A percentile compares a stretch with the other conserved stretches of the same genome.
phyloP scores from a whole-genome alignment of 2,329 filamentous ascomycete genomes.

The Tolypocladium ophioglossoides region DNA sequence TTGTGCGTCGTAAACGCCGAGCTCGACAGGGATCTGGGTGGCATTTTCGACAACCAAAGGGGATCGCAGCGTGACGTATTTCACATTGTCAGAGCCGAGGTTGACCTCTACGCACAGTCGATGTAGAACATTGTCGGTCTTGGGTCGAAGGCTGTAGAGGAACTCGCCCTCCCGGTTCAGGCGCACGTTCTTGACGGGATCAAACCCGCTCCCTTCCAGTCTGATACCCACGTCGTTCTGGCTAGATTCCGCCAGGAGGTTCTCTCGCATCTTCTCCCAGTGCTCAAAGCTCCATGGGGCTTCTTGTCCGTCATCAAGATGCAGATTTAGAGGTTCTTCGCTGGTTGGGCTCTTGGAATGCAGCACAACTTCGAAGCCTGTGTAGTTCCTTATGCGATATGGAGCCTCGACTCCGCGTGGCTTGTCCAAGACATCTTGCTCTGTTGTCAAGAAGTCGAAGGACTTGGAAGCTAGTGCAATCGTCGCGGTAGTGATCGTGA shows the following conservation, averaged over 20 bases:
- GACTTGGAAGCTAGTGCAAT: slow-evolving; percentile 92
- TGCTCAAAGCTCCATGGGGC: slow-evolving; percentile 95
- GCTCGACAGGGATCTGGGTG: slow-evolving; percentile 88
- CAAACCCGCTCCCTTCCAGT: slow-evolving; percentile 89
- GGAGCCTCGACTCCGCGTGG: slow-evolving; percentile 85
- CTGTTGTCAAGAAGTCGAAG: slow-evolving; percentile 78
- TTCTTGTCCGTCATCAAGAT: slow-evolving; percentile 80
- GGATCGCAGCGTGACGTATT: slow-evolving; percentile 92
- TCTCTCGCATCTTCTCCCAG: slow-evolving; percentile 92
- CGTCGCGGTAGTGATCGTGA: slow-evolving; percentile 85
- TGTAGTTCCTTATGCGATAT: slow-evolving; percentile 90
- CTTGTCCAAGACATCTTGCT: slow-evolving; percentile 80
- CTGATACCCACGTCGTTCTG: slow-evolving; percentile 71
- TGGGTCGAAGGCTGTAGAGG: slow-evolving; percentile 79
- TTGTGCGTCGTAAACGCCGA: slow-evolving; percentile 80
- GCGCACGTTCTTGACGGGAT: slow-evolving; percentile 76
- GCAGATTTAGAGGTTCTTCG: slow-evolving; percentile 60
- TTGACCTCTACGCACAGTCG: slow-evolving; percentile 86
- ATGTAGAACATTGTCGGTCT: slow-evolving; percentile 76
- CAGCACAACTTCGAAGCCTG: slow-evolving; percentile 79
- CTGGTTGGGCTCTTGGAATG: slow-evolving; percentile 62
- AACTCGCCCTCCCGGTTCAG: slow-evolving; percentile 92
- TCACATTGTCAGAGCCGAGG: slow-evolving; percentile 89
- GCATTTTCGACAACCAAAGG: slow-evolving; percentile 90
- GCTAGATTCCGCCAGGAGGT: slow-evolving; percentile 71